Percentiles rank a stretch among this genome's conserved stretches.
Conservation (phyloP, 192 early-diverging fungal genomes). For the Geranomyces michiganensis region DNA sequence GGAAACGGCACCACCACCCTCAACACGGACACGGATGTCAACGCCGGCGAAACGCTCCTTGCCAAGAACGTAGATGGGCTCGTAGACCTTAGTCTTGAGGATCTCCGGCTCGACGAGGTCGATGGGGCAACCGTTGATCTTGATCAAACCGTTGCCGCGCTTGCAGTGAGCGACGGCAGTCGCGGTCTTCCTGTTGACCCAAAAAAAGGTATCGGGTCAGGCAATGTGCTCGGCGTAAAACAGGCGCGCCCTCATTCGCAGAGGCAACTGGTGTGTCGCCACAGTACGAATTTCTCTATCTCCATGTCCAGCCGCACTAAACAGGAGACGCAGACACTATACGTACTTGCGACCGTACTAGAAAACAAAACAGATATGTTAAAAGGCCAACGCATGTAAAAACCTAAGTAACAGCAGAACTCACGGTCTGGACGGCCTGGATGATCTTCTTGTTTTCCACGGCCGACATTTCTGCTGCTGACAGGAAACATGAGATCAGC, state of each 20-base stretch:
- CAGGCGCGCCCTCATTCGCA: neutral
- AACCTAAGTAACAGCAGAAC: too few species aligned
- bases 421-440: conserved; percentile 69
- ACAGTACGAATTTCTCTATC: neutral
- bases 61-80: conserved; percentile 94
- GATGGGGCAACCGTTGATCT: conserved; percentile 96
- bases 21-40: conserved; percentile 96
- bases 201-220: neutral
- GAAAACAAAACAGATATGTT: conserved; percentile 56
- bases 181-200: conserved; percentile 89
- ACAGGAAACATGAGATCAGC: too few species aligned
- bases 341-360: conserved; percentile 9
- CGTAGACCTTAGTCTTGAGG: conserved; percentile 97
- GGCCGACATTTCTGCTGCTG: conserved; percentile 4
- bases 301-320: neutral
- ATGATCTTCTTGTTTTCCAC: conserved; percentile 39
- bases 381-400: conserved; percentile 56
- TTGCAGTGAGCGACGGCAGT: conserved; percentile 99
- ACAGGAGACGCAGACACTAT: neutral
- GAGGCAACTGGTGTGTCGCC: neutral
- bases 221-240: neutral
- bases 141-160: conserved; percentile 95
- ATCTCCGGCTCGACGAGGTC: conserved; percentile 97
- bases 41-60: conserved; percentile 95
- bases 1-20: conserved; percentile 96